Conservation (phyloP, 805 yeast species). For the Komagataella populi region DNA sequence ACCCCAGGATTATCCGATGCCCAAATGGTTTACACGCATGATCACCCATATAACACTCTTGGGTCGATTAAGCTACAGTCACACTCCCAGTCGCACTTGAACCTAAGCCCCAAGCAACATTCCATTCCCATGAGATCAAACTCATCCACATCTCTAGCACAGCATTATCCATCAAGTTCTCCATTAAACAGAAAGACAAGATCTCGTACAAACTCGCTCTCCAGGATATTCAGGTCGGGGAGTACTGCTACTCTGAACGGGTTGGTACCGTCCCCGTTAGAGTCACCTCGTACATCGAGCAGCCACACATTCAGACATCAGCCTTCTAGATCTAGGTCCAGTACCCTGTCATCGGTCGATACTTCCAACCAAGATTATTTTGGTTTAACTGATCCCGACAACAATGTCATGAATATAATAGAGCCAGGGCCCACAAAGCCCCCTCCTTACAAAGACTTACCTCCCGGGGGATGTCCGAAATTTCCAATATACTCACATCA, state of each 20-base stretch:
- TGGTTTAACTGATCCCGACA: neutral
- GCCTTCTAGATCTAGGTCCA: neutral
- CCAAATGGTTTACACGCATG: neutral
- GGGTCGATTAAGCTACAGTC: neutral
- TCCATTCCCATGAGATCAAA: neutral
- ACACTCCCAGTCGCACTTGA: neutral
- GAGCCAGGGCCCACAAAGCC: conserved; percentile 9
- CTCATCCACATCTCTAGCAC: neutral
- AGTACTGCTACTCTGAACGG: neutral
- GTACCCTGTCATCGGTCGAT: neutral
- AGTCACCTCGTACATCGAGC: neutral
- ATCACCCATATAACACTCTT: neutral
- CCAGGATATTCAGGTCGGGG: neutral
- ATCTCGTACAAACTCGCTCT: neutral
- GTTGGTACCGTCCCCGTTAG: neutral
- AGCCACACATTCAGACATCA: neutral
- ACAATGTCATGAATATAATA: neutral
- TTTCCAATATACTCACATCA: conserved; percentile 18
- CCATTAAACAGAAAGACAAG: neutral
- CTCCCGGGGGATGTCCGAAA: conserved; percentile 20
- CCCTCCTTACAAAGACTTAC: conserved; percentile 20
- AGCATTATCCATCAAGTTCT: neutral
- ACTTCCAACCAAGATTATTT: neutral
- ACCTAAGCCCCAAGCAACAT: neutral
- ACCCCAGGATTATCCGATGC: neutral